Conservation (phyloP, 352 stramenopile genomes). For the Phytopythium helicoides region DNA sequence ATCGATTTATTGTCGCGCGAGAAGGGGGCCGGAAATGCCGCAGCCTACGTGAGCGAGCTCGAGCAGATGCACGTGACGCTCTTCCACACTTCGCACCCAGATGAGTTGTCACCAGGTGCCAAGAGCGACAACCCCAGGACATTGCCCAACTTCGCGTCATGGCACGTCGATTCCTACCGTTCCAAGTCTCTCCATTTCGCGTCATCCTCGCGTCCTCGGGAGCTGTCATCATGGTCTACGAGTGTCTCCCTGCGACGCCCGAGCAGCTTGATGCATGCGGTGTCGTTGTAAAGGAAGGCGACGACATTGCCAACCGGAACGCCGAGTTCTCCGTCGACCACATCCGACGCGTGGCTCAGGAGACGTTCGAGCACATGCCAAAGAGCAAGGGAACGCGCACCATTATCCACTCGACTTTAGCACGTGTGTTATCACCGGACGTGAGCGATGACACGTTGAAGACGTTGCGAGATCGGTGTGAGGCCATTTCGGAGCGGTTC, state of each 20-base stretch:
- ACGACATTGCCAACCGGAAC: constrained; percentile 25
- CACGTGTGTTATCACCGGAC: constrained; percentile 46
- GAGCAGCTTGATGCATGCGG: constrained; percentile 7
- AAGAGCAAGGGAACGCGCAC: constrained; percentile 33
- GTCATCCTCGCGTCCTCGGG: constrained; percentile 61
- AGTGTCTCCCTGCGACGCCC: constrained; percentile 23
- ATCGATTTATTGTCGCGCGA: constrained; percentile 39
- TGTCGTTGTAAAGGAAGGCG: neutral
- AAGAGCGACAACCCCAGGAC: constrained; percentile 33
- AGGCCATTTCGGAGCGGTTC: constrained; percentile 46
- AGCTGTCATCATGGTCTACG: constrained; percentile 65
- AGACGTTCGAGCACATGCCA: constrained; percentile 47
- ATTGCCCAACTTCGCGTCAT: constrained; percentile 42
- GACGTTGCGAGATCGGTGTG: constrained; percentile 38
- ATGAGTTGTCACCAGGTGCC: constrained; percentile 44
- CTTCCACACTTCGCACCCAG: constrained; percentile 75
- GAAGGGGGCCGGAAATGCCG: constrained; percentile 22
- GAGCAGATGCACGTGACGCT: constrained; percentile 80
- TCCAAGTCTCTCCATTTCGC: constrained; percentile 40
- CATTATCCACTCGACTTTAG: constrained; percentile 75
- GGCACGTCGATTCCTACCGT: constrained; percentile 31
- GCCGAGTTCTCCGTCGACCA: constrained; percentile 57
- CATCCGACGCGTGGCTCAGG: constrained; percentile 38
- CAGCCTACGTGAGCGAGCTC: constrained; percentile 53
- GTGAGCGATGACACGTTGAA: constrained; percentile 30